Base-by-base conservation (phyloP, 2,329 filamentous ascomycete genomes). In the Aspergillus ruber region DNA sequence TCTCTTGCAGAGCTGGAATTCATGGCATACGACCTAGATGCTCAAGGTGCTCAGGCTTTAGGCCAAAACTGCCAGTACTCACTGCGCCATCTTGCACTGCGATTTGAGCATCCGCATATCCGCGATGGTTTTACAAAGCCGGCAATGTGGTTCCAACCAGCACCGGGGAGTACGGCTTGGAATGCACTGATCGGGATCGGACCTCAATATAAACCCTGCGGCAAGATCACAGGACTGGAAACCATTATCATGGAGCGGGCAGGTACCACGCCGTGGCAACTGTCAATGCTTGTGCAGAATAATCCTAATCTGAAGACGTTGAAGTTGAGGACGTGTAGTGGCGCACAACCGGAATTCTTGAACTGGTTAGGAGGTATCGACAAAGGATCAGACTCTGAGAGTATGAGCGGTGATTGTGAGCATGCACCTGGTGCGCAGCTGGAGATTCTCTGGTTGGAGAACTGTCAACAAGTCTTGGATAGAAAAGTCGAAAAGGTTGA, bases 81-180 rank as follows among this genome's bases (percentile, higher is more conserved):
- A 15, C 53, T 69, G 38, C 59, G 56, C 5, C 56, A 65, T 48
- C 56, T 69, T n/a, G 61, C 59, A 10, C 52, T 69, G 42, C 62
- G 63, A 20, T 67, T 68, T 47, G 61, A 60, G 35, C 65, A 68
- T 49, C 59, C 57, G 2, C 63, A 66, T 33, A 57, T 68, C 27
- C 59, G 65, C 33, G 63, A 67, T 32, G 53, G 56, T 3, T 52
- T 53, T 20, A 57, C 65, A 29, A 57, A 58, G 32, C 55, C 59
- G 6, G 56, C 47, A 6, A 59, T 61, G 27, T 68, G 66, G 66
- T 49, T 54, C 6, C 46, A 55, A 36, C 58, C 60, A 18, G 55
- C 61, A 3, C 55, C 57, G 10, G 48, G 57, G 9, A 63, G 56
- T 42, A 53, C 60, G 6, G 55, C 56, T 1, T 68, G 65, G 65